Evolutionary conservation across 176 grass and related monocot species (phyloP), one percentile per base, ranked within the genome.

Genomic region (Bromus sterilis): DNA sequence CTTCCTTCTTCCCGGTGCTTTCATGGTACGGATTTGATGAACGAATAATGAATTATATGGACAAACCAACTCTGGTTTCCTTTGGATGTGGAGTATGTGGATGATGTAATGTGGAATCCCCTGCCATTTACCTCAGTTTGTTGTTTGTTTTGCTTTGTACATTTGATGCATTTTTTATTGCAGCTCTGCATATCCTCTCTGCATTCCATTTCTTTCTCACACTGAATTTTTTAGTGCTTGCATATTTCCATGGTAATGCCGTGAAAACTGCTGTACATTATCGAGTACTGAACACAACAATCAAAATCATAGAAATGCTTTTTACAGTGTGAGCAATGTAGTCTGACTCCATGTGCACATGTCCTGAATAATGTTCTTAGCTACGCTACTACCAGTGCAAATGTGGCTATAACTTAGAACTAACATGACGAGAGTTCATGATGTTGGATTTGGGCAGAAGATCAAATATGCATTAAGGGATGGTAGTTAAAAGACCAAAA

Each of bases 101-200:
- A 89, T 78, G 65, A 37, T 89, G 79, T 90, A 82, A 90, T 74
- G 66, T 86, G 79, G 88, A 73, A 86, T 73, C 83, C 73, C 65
- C 57, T 84, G 28, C 78, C 83, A 64, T 64, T 71, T 36, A 28
- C 35, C 73, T 23, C 56, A 48, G 26, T 39, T 86, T 53, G 34
- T 46, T 76, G 26, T 66, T 78, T 82, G 42, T 51, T 74, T 83
- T 82, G 1, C 5, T 36, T 55, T 82, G 78, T 33, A 36, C 55
- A 85, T 70, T 75, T 72, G 34, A 65, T 82, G 43, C 11, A 72
- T 73, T 10, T 0, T 68, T 51, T 53, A 9, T 29, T 65, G 57
- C 34, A 74, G 64, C 53, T 76, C n/a, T 9, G 46, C 55, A 23
- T 42, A 31, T 68, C 28, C 18, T 51, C 16, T 53, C 49, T 53